Conservation (phyloP, 345 rosid genomes). For the Linum trigynum region DNA sequence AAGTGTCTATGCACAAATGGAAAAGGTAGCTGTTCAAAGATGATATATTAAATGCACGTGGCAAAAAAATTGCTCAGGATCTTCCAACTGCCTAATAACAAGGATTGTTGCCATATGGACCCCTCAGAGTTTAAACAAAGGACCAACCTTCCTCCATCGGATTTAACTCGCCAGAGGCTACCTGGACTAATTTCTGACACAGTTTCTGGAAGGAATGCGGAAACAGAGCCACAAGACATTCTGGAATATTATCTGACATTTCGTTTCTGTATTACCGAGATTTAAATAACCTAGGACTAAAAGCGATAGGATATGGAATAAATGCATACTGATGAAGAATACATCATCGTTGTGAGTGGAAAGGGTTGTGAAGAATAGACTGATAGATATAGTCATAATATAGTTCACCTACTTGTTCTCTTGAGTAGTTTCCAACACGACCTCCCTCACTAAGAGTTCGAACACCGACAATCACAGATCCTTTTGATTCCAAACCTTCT, state of each 20-base stretch:
- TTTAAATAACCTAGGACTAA: not conserved
- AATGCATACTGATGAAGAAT: not conserved
- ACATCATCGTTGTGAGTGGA: too few relatives aligned
- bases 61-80: too few relatives aligned
- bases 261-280: not conserved
- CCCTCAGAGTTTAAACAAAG: too few relatives aligned
- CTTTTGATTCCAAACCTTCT: slow-evolving; percentile 75
- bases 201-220: not conserved
- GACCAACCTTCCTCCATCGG: not conserved
- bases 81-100: too few relatives aligned
- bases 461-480: slow-evolving; percentile 95
- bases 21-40: too few relatives aligned
- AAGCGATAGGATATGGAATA: not conserved
- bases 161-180: not conserved
- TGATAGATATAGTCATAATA: too few relatives aligned
- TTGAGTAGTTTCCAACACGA: slow-evolving; percentile 92
- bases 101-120: too few relatives aligned
- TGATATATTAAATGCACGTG: too few relatives aligned
- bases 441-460: slow-evolving; percentile 99
- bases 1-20: too few relatives aligned
- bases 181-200: not conserved
- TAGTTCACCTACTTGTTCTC: slow-evolving; percentile 70
- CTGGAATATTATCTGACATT: not conserved
- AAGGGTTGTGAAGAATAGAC: not conserved
- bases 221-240: not conserved